phyloP scores from a whole-genome alignment of 768 basidiomycete genomes.

The Lentinula lateritia region DNA sequence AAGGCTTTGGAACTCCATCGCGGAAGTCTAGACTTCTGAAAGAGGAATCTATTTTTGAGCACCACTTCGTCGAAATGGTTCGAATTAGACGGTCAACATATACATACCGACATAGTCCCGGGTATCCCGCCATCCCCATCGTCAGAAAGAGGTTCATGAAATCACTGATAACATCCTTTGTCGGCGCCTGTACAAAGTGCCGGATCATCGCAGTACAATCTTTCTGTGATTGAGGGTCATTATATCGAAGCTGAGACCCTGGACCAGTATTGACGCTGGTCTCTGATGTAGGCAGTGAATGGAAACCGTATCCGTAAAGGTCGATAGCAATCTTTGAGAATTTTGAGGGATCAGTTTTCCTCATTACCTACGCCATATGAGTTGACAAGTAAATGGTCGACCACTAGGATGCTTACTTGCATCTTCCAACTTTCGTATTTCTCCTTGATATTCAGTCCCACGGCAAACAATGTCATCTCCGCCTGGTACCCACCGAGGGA shows the following conservation, averaged over 20 bases:
- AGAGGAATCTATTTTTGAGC: too few relatives aligned
- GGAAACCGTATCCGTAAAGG: neutral
- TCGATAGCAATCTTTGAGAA: constrained; percentile 5
- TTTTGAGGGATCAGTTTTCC: neutral
- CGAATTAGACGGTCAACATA: neutral
- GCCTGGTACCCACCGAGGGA: constrained; percentile 2
- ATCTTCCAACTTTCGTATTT: constrained; percentile 5
- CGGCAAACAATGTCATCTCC: neutral
- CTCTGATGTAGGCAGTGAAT: neutral
- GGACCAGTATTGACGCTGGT: neutral
- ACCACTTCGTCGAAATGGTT: neutral
- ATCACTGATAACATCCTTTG: neutral
- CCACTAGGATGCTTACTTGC: neutral
- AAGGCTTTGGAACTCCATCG: neutral
- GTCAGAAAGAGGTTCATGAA: neutral
- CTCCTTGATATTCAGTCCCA: constrained; percentile 3
- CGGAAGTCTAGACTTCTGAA: constrained; percentile 1
- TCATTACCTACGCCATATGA: neutral
- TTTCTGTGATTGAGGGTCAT: constrained; percentile 1
- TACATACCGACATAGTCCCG: neutral
- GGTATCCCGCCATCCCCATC: neutral
- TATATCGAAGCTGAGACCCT: neutral
- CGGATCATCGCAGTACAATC: constrained; percentile 1
- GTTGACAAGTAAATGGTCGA: neutral
- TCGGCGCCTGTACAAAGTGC: constrained; percentile 1